Conservation (phyloP, 2,329 filamentous ascomycete genomes). For the Stachybotrys chlorohalonatus region DNA sequence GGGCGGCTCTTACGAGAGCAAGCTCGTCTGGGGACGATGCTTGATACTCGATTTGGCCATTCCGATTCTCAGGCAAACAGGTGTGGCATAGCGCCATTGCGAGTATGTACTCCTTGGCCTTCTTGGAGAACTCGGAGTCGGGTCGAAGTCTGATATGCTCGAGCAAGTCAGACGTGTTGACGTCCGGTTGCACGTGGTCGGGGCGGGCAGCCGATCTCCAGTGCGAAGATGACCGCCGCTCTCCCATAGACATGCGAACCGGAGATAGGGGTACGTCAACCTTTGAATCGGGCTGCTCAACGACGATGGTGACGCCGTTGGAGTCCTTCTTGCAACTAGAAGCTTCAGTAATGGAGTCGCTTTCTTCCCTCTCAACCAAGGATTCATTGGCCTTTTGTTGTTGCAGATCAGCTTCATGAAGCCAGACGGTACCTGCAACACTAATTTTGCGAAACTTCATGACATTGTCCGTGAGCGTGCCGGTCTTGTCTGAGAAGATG, state of each 20-base stretch:
- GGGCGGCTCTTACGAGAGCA: constrained; percentile 73
- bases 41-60: constrained; percentile 71
- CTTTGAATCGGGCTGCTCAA: constrained; percentile 21
- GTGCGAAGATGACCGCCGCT: constrained; percentile 37
- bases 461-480: constrained; percentile 85
- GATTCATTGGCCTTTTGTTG: constrained; percentile 10
- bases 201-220: constrained; percentile 40
- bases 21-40: constrained; percentile 86
- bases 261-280: constrained; percentile 15
- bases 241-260: constrained; percentile 19
- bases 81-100: constrained; percentile 85
- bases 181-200: constrained; percentile 42
- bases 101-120: constrained; percentile 74
- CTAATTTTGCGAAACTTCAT: constrained; percentile 95
- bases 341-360: constrained; percentile 12
- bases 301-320: constrained; percentile 16
- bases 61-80: constrained; percentile 68
- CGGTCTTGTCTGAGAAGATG: constrained; percentile 91
- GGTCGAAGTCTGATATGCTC: constrained; percentile 70
- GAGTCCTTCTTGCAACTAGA: constrained; percentile 18
- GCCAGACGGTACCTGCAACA: constrained; percentile 80
- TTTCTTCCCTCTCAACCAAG: constrained; percentile 10
- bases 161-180: constrained; percentile 65
- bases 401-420: constrained; percentile 68
- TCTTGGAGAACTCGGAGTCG: constrained; percentile 66